Conservation (phyloP, 108 stramenopile species). For the Nannochloropsis gaditana region DNA sequence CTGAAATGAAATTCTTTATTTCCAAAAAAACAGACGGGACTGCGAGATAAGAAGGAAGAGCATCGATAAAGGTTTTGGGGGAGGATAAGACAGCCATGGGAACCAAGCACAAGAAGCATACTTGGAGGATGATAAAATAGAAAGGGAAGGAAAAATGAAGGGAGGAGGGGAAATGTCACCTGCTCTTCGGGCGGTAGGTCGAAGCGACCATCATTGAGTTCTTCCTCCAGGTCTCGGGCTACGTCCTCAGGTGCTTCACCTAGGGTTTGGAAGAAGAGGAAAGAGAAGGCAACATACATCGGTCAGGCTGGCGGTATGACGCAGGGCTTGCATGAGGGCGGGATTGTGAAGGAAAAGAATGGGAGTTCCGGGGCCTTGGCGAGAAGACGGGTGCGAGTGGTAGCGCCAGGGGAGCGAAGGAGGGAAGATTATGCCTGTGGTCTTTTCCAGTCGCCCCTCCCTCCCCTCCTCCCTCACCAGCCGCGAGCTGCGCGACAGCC, state of each 20-base stretch:
- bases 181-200: background rate
- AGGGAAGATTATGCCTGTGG: background rate
- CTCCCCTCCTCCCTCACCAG: background rate
- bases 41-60: background rate
- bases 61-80: background rate
- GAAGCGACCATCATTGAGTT: background rate
- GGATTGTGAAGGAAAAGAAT: too few relatives aligned
- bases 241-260: background rate
- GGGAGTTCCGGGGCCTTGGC: too few relatives aligned
- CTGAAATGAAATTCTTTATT: background rate
- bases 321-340: too few relatives aligned
- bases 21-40: background rate
- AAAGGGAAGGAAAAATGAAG: background rate
- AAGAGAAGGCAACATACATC: too few relatives aligned
- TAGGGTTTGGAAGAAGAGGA: background rate
- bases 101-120: background rate
- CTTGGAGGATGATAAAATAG: background rate
- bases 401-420: too few relatives aligned
- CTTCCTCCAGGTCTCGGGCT: conserved; percentile 21
- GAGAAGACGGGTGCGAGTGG: too few relatives aligned
- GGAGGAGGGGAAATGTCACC: background rate
- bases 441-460: background rate
- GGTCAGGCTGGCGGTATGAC: too few relatives aligned
- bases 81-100: background rate
- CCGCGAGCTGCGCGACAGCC: background rate